Evolutionary conservation across 2,329 filamentous ascomycete species (phyloP).

Genomic region (Microascus cirrosus): DNA sequence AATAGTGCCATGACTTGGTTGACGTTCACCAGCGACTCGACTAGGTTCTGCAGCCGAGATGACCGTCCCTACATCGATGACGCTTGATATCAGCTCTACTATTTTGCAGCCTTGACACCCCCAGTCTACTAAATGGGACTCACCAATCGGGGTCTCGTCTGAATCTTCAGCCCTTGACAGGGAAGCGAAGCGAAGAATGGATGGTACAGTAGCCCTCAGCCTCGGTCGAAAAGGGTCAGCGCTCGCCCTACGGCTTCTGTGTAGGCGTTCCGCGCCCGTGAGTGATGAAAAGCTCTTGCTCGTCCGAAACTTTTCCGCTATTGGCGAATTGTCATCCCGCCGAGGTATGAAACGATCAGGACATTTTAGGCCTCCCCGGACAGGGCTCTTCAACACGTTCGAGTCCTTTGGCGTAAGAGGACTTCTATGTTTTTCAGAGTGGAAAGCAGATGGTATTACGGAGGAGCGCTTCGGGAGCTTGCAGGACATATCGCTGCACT

Average conservation of each 20-base stretch:
- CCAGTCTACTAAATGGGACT: not conserved
- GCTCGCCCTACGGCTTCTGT: constrained; percentile 1
- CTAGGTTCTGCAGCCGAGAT: not conserved
- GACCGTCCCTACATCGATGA: not conserved
- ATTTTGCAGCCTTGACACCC: not conserved
- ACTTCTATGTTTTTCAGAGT: not conserved
- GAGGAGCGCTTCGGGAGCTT: not conserved
- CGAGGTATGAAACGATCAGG: constrained; percentile 5
- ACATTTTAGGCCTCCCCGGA: not conserved
- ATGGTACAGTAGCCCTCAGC: not conserved
- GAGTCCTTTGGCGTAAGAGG: not conserved
- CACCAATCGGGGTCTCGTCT: not conserved
- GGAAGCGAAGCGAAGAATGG: not conserved
- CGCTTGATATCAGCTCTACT: not conserved
- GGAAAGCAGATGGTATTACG: constrained; percentile 1
- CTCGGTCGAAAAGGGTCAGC: constrained; percentile 2
- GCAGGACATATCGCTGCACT: not conserved
- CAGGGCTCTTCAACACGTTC: not conserved
- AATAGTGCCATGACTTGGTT: constrained; percentile 4
- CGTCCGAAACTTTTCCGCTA: not conserved
- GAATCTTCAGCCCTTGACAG: not conserved
- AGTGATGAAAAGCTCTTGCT: not conserved
- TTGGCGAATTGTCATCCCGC: constrained; percentile 1
- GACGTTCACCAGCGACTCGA: not conserved
- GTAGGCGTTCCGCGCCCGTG: not conserved